Evolutionary conservation across 1,284 basidiomycete species (phyloP), one percentile per base, ranked within the genome.

Genomic region (Apiotrichum porosum): DNA sequence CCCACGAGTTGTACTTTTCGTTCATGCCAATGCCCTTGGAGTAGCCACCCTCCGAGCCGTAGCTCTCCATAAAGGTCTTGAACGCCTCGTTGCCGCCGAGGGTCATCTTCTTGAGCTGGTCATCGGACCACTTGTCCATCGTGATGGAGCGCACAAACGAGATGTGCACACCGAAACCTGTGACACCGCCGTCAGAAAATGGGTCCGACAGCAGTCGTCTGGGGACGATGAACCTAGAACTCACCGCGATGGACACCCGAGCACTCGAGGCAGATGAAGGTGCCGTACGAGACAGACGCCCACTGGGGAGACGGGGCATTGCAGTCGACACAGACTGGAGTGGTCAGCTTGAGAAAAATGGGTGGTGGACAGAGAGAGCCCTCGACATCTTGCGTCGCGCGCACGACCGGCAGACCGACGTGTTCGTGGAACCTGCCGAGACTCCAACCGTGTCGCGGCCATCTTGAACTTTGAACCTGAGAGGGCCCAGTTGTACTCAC

Each of bases 101-200:
- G 84, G 86, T 83, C 88, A 97, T 94, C 58, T 90, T 83, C 63
- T 77, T 83, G 59, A 94, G 77, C 71, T 97, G 91, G 45, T 91
- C 88, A 33, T 84, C 81, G 51, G 88, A 86, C 91, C 91, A 95
- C 62, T 89, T 86, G 74, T 94, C 91, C 91, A 95, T 95, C 47
- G 90, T 92, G 61, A 90, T 82, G 40, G 87, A 91, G 64, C 90
- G 80, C 45, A 94, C 88, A 74, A 93, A 93, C 66, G 88, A 91
- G 32, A 67, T 70, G 52, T 71, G 64, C 28, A 61, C 63, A 33
- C 69, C 69, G 40, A 71, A 68, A 13, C 69, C 68, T 66, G 24
- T n/a, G n/a, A n/a, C n/a, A n/a, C n/a, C n/a, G n/a, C n/a, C n/a
- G n/a, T n/a, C n/a, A n/a, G n/a, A n/a, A n/a, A n/a, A n/a, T n/a